Evolutionary conservation across 768 basidiomycete genomes (phyloP).

Genomic region (Pleurotus tuber-regium): DNA sequence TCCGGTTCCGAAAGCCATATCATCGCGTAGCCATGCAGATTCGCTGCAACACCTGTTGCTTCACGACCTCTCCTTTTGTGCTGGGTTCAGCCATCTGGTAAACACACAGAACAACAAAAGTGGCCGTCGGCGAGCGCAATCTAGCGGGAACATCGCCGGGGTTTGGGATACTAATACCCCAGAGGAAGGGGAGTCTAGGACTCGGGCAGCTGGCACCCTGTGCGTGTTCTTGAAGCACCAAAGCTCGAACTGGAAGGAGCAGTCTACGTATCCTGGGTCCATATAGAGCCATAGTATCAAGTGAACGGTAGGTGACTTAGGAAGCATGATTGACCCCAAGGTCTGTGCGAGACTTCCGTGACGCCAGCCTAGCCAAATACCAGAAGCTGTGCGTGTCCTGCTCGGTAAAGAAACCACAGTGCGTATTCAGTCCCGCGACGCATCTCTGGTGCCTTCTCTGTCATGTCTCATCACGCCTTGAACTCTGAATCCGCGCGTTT

Average conservation of each 20-base stretch:
- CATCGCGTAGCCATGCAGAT: constrained; percentile 8
- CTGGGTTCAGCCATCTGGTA: neutral
- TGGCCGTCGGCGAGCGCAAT: constrained; percentile 54
- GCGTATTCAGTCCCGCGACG: constrained; percentile 42
- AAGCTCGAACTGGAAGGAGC: neutral
- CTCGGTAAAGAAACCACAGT: constrained; percentile 31
- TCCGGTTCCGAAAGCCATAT: neutral
- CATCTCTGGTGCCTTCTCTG: constrained; percentile 42
- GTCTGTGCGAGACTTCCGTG: constrained; percentile 1
- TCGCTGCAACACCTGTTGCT: constrained; percentile 6
- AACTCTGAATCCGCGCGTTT: constrained; percentile 38
- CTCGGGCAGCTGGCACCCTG: constrained; percentile 31
- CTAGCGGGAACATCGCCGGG: constrained; percentile 51
- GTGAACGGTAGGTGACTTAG: neutral
- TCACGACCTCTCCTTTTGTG: constrained; percentile 5
- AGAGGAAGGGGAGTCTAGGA: constrained; percentile 40
- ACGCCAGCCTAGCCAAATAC: neutral
- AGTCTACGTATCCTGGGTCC: neutral
- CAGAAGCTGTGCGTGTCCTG: constrained; percentile 33
- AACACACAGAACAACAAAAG: constrained; percentile 13
- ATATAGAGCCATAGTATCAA: neutral
- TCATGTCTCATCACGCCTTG: constrained; percentile 15
- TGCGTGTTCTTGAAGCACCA: neutral
- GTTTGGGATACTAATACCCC: constrained; percentile 33
- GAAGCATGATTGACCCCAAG: neutral